phyloP scores from a whole-genome alignment of 805 yeast genomes.

The Zygosaccharomyces bailii region DNA sequence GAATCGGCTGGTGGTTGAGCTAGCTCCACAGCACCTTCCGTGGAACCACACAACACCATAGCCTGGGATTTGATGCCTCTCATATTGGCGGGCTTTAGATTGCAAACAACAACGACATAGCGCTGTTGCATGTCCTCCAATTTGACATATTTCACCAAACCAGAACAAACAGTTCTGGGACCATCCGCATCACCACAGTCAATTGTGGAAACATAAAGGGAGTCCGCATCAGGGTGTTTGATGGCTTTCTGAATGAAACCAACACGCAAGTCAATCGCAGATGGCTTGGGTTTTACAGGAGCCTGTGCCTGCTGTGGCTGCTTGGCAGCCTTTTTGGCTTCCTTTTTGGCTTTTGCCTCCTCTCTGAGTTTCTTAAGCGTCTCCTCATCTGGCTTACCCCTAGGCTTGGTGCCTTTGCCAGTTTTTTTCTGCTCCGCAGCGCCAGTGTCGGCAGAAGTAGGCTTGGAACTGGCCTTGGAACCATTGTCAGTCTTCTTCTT shows the following conservation, averaged over 20 bases:
- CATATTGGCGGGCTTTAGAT: slow-evolving; percentile 97
- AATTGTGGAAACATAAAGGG: slow-evolving; percentile 93
- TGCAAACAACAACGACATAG: slow-evolving; percentile 85
- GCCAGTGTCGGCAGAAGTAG: slow-evolving; percentile 18
- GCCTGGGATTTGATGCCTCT: slow-evolving; percentile 94
- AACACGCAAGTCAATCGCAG: slow-evolving; percentile 86
- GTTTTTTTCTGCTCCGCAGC: slow-evolving; percentile 22
- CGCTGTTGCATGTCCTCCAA: slow-evolving; percentile 96
- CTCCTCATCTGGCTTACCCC: slow-evolving; percentile 48
- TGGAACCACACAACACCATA: slow-evolving; percentile 95
- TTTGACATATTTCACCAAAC: slow-evolving; percentile 84
- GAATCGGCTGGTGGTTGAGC: slow-evolving; percentile 93
- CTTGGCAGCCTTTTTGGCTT: slow-evolving; percentile 52
- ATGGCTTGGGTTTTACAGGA: slow-evolving; percentile 69
- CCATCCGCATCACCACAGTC: slow-evolving; percentile 95
- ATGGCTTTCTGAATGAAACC: slow-evolving; percentile 96
- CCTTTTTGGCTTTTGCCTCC: slow-evolving; percentile 58
- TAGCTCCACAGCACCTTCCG: slow-evolving; percentile 73
- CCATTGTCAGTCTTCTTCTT: slow-evolving; percentile 44
- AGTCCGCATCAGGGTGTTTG: slow-evolving; percentile 97
- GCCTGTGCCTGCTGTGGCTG: slow-evolving; percentile 39
- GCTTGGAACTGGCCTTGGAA: slow-evolving; percentile 18
- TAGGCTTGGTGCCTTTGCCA: slow-evolving; percentile 33
- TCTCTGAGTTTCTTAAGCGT: slow-evolving; percentile 46
- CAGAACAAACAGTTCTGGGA: slow-evolving; percentile 98